Evolutionary conservation across 306 rosid genomes (phyloP).

Genomic region (Rosa chinensis): DNA sequence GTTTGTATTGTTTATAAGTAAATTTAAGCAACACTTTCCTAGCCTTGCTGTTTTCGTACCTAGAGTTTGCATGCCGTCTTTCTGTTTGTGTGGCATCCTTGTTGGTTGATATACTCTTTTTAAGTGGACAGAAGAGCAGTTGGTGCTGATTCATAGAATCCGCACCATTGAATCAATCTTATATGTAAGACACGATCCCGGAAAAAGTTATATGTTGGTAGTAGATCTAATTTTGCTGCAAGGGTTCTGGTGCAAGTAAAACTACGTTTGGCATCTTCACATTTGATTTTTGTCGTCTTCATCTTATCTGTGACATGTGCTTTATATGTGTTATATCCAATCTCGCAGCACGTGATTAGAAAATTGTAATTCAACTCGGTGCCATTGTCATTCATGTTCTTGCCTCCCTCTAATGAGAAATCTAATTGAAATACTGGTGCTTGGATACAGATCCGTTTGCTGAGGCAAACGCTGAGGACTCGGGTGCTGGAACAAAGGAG

Average conservation of each 20-base stretch:
- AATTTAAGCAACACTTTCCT: no score
- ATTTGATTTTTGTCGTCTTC: neutral
- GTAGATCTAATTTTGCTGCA: no score
- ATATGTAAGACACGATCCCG: no score
- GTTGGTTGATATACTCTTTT: neutral
- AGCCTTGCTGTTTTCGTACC: neutral
- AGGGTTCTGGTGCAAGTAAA: no score
- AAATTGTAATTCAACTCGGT: neutral
- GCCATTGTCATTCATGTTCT: neutral
- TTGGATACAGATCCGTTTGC: constrained; percentile 24
- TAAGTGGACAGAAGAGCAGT: neutral
- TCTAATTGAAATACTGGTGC: neutral
- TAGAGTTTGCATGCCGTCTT: neutral
- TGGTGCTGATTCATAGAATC: neutral
- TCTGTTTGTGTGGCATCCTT: neutral
- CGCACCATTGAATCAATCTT: no score
- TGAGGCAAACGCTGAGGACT: constrained; percentile 29
- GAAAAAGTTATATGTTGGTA: no score
- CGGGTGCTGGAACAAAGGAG: constrained; percentile 26
- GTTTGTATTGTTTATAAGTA: no score
- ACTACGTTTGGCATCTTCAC: neutral
- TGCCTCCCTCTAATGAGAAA: neutral
- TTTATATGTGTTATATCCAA: no score
- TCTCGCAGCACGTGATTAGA: neutral
- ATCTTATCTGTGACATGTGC: neutral